phyloP scores from a whole-genome alignment of 1,139 yeast genomes.

The Eremothecium sinecaudum region DNA sequence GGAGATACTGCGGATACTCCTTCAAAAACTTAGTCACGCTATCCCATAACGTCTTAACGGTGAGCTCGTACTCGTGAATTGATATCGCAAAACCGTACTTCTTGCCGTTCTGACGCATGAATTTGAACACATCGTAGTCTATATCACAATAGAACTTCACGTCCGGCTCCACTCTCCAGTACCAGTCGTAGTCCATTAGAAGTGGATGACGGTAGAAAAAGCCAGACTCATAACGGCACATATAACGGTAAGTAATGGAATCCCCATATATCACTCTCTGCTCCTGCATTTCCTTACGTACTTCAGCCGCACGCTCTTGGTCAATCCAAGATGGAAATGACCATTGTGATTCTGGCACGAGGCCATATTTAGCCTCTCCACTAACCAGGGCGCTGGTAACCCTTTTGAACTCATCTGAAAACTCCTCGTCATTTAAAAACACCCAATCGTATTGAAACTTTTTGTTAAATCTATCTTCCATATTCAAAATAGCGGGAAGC shows the following conservation, averaged over 20 bases:
- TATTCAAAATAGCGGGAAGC: constrained; percentile 49
- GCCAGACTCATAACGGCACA: constrained; percentile 71
- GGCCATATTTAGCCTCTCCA: constrained; percentile 41
- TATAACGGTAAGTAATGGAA: constrained; percentile 54
- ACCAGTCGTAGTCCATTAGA: constrained; percentile 52
- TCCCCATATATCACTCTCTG: constrained; percentile 50
- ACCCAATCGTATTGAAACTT: constrained; percentile 67
- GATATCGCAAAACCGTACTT: constrained; percentile 58
- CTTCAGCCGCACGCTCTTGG: constrained; percentile 44
- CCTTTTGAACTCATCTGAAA: constrained; percentile 37
- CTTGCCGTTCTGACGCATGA: constrained; percentile 53
- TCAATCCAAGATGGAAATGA: constrained; percentile 51
- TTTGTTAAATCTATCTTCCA: constrained; percentile 65
- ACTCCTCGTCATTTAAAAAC: constrained; percentile 55
- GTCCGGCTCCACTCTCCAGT: constrained; percentile 74
- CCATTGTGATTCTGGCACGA: constrained; percentile 44
- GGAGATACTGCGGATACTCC: constrained; percentile 37
- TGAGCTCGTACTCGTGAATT: constrained; percentile 47
- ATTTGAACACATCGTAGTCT: constrained; percentile 54
- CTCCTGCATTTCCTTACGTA: constrained; percentile 42
- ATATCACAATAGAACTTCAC: constrained; percentile 55
- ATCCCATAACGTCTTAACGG: constrained; percentile 57
- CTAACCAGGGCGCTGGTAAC: constrained; percentile 32
- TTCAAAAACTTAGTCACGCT: constrained; percentile 45
- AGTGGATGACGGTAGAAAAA: constrained; percentile 57